Percentiles rank a stretch among this genome's conserved stretches.
Conservation (phyloP, 2,329 filamentous ascomycete species). For the Cyanodermella asteris region DNA sequence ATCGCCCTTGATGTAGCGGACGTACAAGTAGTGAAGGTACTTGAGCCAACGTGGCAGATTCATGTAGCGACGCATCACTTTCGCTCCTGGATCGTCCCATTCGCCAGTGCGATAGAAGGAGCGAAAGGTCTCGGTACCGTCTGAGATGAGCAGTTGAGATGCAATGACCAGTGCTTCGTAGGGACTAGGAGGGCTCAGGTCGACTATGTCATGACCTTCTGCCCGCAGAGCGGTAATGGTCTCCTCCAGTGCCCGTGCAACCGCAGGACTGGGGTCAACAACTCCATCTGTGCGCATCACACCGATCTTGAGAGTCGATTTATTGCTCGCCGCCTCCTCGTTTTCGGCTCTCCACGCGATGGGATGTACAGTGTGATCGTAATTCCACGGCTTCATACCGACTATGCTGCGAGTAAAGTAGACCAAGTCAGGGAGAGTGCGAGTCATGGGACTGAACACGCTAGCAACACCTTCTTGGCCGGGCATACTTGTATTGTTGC, state of each 20-base stretch:
- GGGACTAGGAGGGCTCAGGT: conserved; percentile 44
- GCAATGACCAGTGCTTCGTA: conserved; percentile 58
- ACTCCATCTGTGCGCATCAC: conserved; percentile 62
- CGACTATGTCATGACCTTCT: conserved; percentile 53
- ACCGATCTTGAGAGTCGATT: conserved; percentile 47
- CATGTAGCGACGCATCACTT: conserved; percentile 54
- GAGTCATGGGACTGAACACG: conserved; percentile 81
- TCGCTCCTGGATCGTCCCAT: conserved; percentile 55
- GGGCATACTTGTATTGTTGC: conserved; percentile 69
- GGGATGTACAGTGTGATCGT: conserved; percentile 69
- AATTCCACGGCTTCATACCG: conserved; percentile 68
- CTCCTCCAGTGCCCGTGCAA: conserved; percentile 50
- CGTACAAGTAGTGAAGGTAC: conserved; percentile 73
- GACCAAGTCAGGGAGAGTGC: conserved; percentile 58
- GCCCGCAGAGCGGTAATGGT: conserved; percentile 45
- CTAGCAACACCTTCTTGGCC: conserved; percentile 78
- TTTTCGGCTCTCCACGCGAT: conserved; percentile 51
- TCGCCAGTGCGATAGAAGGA: conserved; percentile 58
- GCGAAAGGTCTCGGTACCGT: conserved; percentile 62
- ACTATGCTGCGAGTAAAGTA: conserved; percentile 70
- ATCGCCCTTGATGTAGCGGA: conserved; percentile 63
- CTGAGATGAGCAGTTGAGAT: conserved; percentile 60
- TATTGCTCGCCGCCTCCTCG: conserved; percentile 35
- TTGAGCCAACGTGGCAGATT: conserved; percentile 50
- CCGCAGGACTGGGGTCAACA: conserved; percentile 70